Evolutionary conservation across 495 filamentous ascomycete species (phyloP).

Genomic region (Penicillium antarcticum): DNA sequence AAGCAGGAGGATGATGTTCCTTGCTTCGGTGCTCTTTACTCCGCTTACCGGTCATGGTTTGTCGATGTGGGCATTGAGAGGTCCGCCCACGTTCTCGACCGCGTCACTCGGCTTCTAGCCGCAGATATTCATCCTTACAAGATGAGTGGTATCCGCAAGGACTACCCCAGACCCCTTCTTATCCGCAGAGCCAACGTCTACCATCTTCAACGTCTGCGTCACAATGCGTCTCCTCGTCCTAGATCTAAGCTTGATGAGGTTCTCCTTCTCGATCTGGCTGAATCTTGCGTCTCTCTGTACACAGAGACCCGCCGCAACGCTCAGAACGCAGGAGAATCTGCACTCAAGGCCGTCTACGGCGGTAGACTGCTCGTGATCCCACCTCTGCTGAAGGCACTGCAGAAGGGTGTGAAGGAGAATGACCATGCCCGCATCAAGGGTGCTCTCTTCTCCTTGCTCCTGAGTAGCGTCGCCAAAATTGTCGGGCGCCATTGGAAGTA

Average conservation of each 20-base stretch:
- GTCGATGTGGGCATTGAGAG: slow-evolving; percentile 95
- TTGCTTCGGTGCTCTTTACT: slow-evolving; percentile 90
- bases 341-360: slow-evolving; percentile 87
- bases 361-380: slow-evolving; percentile 85
- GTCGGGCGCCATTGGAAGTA: slow-evolving; percentile 89
- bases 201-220: slow-evolving; percentile 85
- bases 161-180: slow-evolving; percentile 86
- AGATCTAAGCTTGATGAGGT: slow-evolving; percentile 81
- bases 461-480: slow-evolving; percentile 85
- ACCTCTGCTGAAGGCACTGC: slow-evolving; percentile 72
- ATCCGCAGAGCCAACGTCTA: slow-evolving; percentile 90
- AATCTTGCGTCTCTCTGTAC: slow-evolving; percentile 90
- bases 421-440: slow-evolving; percentile 93
- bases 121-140: slow-evolving; percentile 91
- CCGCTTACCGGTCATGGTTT: slow-evolving; percentile 92
- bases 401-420: slow-evolving; percentile 74
- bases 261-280: slow-evolving; percentile 81
- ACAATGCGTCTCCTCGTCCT: slow-evolving; percentile 83
- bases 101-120: slow-evolving; percentile 74
- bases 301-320: slow-evolving; percentile 92
- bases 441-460: slow-evolving; percentile 81
- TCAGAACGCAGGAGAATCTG: slow-evolving; percentile 87
- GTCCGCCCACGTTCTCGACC: slow-evolving; percentile 88
- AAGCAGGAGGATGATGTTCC: slow-evolving; percentile 94
- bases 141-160: slow-evolving; percentile 85